Base-by-base conservation (phyloP, 202 grass and related monocot genomes). In the Brachypodium distachyon region DNA sequence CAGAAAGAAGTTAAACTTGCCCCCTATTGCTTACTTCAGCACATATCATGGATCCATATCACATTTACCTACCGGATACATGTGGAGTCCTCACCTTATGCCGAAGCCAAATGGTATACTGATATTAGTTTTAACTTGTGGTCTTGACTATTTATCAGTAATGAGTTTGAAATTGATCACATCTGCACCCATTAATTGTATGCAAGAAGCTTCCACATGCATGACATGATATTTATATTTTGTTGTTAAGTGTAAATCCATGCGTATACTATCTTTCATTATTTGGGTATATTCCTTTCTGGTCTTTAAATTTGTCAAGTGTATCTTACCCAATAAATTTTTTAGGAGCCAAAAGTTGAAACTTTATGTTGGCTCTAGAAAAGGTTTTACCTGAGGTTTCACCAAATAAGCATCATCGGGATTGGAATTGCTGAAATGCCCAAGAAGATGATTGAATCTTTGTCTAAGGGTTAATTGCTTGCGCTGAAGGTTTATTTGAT, bases 31-130 rank as follows among this genome's bases (percentile, higher is more conserved):
- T 76, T 98, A 98, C 76, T 98, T 98, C 85, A 94, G 89, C 79
- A 98, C 95, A 38, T 98, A 98, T 40, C 95, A 88, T 86, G 95
- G 95, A 82, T 98, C 95, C 81, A 92, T 98, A 86, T 98, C 95
- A 72, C 95, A 98, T 77, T 93, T 98, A 82, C 95, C 95, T 84
- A 98, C 87, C 73, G 91, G 89, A 74, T 98, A 98, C 82, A 92
- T 98, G 91, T 98, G 95, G 95, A 98, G 95, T 72, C 87, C 91
- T 55, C 87, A 88, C 46, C 89, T 98, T 84, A 88, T 94, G 68
- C 87, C 87, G 59, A 98, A 98, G 70, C 91, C 95, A 82, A 87
- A 81, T 74, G 95, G 95, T 94, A 90, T 71, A 18, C 82, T 61
- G 21, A 78, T 36, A 52, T 63, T 62, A 80, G 18, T 87, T 74